Evolutionary conservation across 208 protist genomes (phyloP), one percentile per base, ranked within the genome.

Genomic region (Leishmania martiniquensis): DNA sequence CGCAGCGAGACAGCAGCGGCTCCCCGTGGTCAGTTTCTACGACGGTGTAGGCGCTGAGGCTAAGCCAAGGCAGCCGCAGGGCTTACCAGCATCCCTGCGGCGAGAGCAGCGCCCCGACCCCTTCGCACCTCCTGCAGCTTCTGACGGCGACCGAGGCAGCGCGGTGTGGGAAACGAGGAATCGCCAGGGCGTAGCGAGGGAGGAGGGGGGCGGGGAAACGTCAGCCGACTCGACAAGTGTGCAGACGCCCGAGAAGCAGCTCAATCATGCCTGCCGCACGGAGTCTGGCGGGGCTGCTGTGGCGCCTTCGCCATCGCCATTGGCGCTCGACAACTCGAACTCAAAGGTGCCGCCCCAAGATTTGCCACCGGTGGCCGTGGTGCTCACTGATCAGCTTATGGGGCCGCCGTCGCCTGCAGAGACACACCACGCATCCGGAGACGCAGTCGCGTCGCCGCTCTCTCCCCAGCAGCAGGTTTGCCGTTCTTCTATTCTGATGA

Each of bases 191-290:
- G 32, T 57, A 17, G 68, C 10, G 29, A 25, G 25, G 45, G 34
- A 25, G 34, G 70, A 32, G 22, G 77, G 60, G 13, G 47, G 60
- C 13, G 52, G 55, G n/a, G 66, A 54, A 17, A 62, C 59, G 25
- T 68, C 72, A 32, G 44, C 29, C 15, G 57, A 20, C n/a, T 74
- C 73, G 67, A 49, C 32, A 22, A 78, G 73, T 44, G 73, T 65
- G 39, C 60, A 49, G 45, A 83, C 78, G 22, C 78, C 78, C n/a
- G 78, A 83, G 73, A 68, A 83, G 42, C 70, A 74, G 70, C 52
- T 62, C 73, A 55, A 25, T 62, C n/a, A 47, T 55, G 68, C 57
- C 51, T 34, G 1, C 57, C 7, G 15, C 72, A 45, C 49, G 12
- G 72, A 67, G 13, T 59, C 22, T 5, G 59, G 45, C 1, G 45